Percentiles rank a stretch among this genome's conserved stretches.
Conservation (phyloP, 2,329 filamentous ascomycete species). For the Microsporum canis region DNA sequence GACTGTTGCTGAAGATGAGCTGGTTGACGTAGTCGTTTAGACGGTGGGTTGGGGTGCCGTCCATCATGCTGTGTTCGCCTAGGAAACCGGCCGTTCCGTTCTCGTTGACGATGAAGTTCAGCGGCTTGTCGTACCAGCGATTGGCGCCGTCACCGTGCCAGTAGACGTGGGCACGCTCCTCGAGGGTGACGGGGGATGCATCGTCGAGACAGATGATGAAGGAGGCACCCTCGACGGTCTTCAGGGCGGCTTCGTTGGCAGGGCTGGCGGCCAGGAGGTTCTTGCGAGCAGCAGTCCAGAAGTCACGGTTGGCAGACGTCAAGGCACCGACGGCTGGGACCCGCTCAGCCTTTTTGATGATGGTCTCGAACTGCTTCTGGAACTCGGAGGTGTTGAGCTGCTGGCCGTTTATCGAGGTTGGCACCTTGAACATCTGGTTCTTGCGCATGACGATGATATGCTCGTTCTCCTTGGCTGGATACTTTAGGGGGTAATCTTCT, state of each 20-base stretch:
- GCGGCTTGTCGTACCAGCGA: conserved; percentile 95
- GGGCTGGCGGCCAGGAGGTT: conserved; percentile 64
- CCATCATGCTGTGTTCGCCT: conserved; percentile 99
- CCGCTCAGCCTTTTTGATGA: conserved; percentile 68
- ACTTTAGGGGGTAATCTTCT: conserved; percentile 75
- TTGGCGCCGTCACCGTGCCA: conserved; percentile 97
- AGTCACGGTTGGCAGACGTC: conserved; percentile 85
- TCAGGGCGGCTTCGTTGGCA: conserved; percentile 64
- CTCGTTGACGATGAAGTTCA: conserved; percentile 96
- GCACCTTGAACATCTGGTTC: conserved; percentile 94
- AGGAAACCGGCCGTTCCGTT: conserved; percentile 96
- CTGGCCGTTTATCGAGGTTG: conserved; percentile 67
- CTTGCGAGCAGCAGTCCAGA: conserved; percentile 76
- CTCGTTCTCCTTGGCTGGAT: conserved; percentile 60
- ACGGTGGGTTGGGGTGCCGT: conserved; percentile 92
- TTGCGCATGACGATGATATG: conserved; percentile 86
- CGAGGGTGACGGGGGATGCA: conserved; percentile 77
- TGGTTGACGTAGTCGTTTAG: conserved; percentile 89
- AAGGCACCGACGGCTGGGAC: conserved; percentile 68
- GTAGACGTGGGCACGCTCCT: conserved; percentile 91
- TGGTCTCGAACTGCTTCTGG: conserved; percentile 72
- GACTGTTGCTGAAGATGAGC: conserved; percentile 85
- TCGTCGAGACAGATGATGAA: conserved; percentile 93
- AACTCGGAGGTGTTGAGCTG: conserved; percentile 83
- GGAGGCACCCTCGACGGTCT: conserved; percentile 74